These are phyloP conservation scores for Brassica carinata DNA, from an alignment of 345 rosid species.

Conservation along the genomic window DNA sequence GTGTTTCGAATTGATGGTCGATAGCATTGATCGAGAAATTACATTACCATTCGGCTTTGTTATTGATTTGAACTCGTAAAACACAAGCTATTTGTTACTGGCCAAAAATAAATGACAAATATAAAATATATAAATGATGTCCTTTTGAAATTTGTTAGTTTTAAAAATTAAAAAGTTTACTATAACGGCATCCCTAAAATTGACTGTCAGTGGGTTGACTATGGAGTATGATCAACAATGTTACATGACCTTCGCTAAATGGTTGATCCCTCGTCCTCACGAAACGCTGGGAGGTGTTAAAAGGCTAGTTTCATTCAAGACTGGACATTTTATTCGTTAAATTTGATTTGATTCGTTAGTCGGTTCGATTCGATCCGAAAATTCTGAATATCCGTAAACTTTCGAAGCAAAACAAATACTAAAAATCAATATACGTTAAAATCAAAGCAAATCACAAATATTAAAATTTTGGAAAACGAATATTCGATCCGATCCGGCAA, in stretches of 20 bases:
- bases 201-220: not conserved
- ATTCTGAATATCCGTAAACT: too few species aligned
- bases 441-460: too few species aligned
- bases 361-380: too few species aligned
- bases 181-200: not conserved
- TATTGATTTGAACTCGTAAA: constrained; percentile 22
- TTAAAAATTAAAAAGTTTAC: not conserved
- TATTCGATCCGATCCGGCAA: too few species aligned
- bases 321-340: too few species aligned
- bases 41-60: constrained; percentile 5
- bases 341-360: too few species aligned
- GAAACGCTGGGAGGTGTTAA: not conserved
- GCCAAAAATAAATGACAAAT: not conserved
- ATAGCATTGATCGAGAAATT: constrained; percentile 10
- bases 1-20: constrained; percentile 34
- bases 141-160: too few species aligned
- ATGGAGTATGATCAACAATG: not conserved
- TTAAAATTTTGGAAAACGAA: too few species aligned
- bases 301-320: constrained; percentile 8
- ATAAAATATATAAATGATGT: too few species aligned
- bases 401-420: too few species aligned
- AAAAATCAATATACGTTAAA: too few species aligned
- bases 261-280: not conserved
- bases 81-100: not conserved
- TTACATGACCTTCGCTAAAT: not conserved